These are phyloP conservation scores for Tubosaeta sp. DNA, from an alignment of 768 basidiomycete genomes.

Conservation along the genomic window DNA sequence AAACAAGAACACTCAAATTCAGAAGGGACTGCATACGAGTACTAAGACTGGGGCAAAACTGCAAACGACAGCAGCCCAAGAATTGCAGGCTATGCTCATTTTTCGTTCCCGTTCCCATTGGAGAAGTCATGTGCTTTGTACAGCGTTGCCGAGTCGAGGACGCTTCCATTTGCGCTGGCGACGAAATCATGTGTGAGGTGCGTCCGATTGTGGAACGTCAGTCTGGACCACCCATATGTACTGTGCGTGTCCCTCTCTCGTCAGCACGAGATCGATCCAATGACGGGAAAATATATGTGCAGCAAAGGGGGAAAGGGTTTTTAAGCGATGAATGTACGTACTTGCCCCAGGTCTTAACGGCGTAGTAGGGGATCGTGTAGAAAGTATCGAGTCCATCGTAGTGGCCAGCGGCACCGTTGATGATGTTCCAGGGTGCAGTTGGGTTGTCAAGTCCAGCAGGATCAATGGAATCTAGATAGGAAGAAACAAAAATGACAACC, in stretches of 20 bases:
- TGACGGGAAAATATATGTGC: no score
- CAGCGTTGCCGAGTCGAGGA: slow-evolving; percentile 22
- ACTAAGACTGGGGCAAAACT: no score
- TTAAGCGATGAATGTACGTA: no score
- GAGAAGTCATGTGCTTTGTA: slow-evolving; percentile 22
- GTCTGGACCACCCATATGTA: slow-evolving; percentile 26
- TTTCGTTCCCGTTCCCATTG: neutral
- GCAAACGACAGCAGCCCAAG: no score
- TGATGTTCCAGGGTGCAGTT: slow-evolving; percentile 23
- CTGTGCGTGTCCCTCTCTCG: neutral
- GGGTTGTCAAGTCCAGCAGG: slow-evolving; percentile 25
- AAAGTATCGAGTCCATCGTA: slow-evolving; percentile 25
- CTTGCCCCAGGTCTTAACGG: slow-evolving; percentile 8
- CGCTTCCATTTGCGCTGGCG: slow-evolving; percentile 26
- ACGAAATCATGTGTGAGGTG: slow-evolving; percentile 29
- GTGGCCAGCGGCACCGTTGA: slow-evolving; percentile 26
- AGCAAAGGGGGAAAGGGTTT: no score
- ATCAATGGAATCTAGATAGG: slow-evolving; percentile 11
- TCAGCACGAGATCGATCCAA: no score
- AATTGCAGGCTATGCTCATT: no score
- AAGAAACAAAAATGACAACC: no score
- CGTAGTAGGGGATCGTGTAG: neutral
- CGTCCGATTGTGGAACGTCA: slow-evolving; percentile 29
- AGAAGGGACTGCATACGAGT: no score
- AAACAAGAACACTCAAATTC: no score